Percentiles rank a stretch among this genome's conserved stretches.
phyloP scores from a whole-genome alignment of 2,329 filamentous ascomycete genomes.

The Macrophomina pseudophaseolina region DNA sequence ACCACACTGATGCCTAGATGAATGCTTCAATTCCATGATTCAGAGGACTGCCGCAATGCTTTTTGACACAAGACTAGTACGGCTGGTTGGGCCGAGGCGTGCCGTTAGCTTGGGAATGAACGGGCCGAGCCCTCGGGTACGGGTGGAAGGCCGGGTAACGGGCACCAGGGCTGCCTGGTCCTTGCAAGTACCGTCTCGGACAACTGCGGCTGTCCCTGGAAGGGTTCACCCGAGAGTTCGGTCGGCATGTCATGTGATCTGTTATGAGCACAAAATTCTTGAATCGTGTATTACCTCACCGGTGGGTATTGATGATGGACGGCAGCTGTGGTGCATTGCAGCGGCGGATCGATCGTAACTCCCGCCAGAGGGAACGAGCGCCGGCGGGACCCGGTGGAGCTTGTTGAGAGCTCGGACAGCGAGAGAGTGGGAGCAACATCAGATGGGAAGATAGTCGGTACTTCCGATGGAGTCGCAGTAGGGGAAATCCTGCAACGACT shows the following conservation, averaged over 20 bases:
- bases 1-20: too few relatives aligned
- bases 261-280: too few relatives aligned
- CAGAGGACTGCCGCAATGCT: too few relatives aligned
- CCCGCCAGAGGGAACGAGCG: too few relatives aligned
- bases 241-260: conserved; percentile 8
- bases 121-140: conserved; percentile 7
- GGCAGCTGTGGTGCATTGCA: too few relatives aligned
- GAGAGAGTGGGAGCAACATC: too few relatives aligned
- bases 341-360: too few relatives aligned
- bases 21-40: too few relatives aligned
- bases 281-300: too few relatives aligned
- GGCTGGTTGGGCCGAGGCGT: neutral
- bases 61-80: too few relatives aligned
- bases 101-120: neutral
- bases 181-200: neutral
- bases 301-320: too few relatives aligned
- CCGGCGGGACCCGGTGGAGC: neutral
- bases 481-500: neutral
- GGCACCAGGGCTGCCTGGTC: neutral
- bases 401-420: neutral
- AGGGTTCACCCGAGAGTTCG: neutral
- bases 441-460: neutral
- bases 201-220: neutral
- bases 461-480: neutral
- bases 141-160: neutral